Base-by-base conservation (phyloP, 192 early-diverging fungal species). In the Phycomyces blakesleeanus region DNA sequence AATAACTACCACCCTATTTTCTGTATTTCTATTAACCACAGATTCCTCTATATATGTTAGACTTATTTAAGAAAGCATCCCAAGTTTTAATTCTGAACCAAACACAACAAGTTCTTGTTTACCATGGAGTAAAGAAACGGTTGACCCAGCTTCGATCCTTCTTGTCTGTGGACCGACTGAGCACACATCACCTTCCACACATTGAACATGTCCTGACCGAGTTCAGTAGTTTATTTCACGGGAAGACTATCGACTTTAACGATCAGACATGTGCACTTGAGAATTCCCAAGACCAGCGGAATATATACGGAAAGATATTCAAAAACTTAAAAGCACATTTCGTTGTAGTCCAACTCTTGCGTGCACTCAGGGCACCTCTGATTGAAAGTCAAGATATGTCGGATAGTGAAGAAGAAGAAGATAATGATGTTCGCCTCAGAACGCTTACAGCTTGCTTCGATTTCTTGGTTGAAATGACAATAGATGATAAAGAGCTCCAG, bases 401-500 rank as follows among this genome's bases (percentile, higher is more conserved):
- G 5, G 21, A 29, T 22, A 54, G 26, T 21, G 24, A 54, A n/a
- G 16, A 54, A 54, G 16, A 54, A 54, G 44, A 47, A 14, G 18
- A 61, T 38, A 44, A 41, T 5, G 57, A 59, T 39, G 18, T 24
- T 61, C n/a, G 41, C 1, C 26, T 20, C 27, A 16, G 37, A 18
- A 61, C 59, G n/a, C 41, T 66, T 21, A 44, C 50, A 21, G 14
- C 44, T 2, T 66, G 64, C 18, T 27, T 66, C 21, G 41, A 66
- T 49, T 51, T 66, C 20, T 41, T 66, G 34, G 57, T 39, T 12
- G 50, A 66, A 38, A 37, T 66, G 49, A 40, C 49, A 11, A 57
- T 51, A 40, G 56, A 59, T 59, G 64, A 66, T 57, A 40, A 29
- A 52, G 50, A 66, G 10, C 24, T 66, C 5, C 64, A 66, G 64